Base-by-base conservation (phyloP, 1,284 basidiomycete genomes). In the Schizophyllum commune region DNA sequence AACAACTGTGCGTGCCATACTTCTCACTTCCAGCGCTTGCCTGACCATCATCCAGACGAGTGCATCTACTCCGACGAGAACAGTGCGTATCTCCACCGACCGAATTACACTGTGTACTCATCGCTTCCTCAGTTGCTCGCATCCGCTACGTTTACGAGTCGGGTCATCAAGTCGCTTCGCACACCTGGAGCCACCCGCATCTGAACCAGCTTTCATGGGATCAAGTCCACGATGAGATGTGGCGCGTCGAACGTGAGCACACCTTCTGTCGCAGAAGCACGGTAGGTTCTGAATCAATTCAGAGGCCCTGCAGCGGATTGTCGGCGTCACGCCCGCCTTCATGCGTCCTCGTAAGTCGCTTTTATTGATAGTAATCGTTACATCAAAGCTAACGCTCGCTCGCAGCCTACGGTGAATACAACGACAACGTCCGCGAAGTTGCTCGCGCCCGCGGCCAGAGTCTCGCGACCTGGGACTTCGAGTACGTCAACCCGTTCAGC, bases 341-440 rank as follows among this genome's bases (percentile, higher is more conserved):
- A 62, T 58, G 6, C 22, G 56, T 32, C 60, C 63, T 21, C 56
- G 47, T 56, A 34, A 53, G 54, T 60, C 8, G 21, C 51, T 56
- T 63, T 19, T 17, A 34, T 58, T 15, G 39, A 0, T 22, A 47
- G 59, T 15, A 52, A 0, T 22, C n/a, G 57, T 9, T 20, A 22
- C 5, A 17, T n/a, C 21, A 39, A 33, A 33, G 56, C 60, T 58
- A 56, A 58, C 32, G 4, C 19, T 32, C 51, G 34, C 39, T 13
- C 9, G 3, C 47, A 76, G 73, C 75, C 11, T 77, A 73, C 60
- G 75, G 75, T 19, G 70, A 64, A 54, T 77, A 77, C 69, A 80
- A 82, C 69, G 73, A 78, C 65, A 71, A 70, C 7, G 78, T 79
- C 8, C 70, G 77, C 22, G 64, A 74, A 54, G 78, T 76, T 15